A percentile compares a stretch with the other conserved stretches of the same genome.
Conservation (phyloP, 116 monocot genomes). For the Dioscorea cayenensis region DNA sequence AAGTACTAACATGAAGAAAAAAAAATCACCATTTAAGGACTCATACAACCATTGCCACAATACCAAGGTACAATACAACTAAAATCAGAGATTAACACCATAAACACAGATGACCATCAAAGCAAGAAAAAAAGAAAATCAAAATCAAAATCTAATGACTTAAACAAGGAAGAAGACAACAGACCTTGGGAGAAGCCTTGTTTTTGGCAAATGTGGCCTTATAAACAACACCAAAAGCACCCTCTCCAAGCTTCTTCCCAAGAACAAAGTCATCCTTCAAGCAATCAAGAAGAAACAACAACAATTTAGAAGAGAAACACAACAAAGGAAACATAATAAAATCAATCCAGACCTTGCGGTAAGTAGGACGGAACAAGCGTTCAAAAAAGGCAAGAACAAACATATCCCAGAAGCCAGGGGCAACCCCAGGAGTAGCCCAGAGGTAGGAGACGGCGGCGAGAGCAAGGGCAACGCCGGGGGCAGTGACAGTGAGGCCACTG, state of each 20-base stretch:
- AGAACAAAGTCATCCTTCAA: conserved; percentile 70
- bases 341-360: conserved; percentile 43
- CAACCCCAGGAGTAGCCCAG: conserved; percentile 96
- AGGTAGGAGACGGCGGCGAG: conserved; percentile 72
- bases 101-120: too few relatives aligned
- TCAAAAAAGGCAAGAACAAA: conserved; percentile 87
- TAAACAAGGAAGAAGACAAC: not conserved
- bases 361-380: conserved; percentile 57
- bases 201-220: conserved; percentile 43
- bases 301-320: not conserved
- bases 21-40: too few relatives aligned
- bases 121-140: too few relatives aligned
- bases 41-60: not conserved
- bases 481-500: conserved; percentile 63
- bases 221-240: conserved; percentile 90
- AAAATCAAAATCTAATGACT: too few relatives aligned
- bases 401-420: conserved; percentile 94
- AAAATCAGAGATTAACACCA: not conserved
- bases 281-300: not conserved
- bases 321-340: not conserved
- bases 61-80: not conserved
- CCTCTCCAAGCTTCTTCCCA: conserved; percentile 91
- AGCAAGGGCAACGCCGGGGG: conserved; percentile 72
- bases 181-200: conserved; percentile 36
- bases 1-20: too few relatives aligned